These are phyloP conservation scores for Cladobotryum mycophilum DNA, from an alignment of 2,329 filamentous ascomycete genomes.

Conservation along the genomic window DNA sequence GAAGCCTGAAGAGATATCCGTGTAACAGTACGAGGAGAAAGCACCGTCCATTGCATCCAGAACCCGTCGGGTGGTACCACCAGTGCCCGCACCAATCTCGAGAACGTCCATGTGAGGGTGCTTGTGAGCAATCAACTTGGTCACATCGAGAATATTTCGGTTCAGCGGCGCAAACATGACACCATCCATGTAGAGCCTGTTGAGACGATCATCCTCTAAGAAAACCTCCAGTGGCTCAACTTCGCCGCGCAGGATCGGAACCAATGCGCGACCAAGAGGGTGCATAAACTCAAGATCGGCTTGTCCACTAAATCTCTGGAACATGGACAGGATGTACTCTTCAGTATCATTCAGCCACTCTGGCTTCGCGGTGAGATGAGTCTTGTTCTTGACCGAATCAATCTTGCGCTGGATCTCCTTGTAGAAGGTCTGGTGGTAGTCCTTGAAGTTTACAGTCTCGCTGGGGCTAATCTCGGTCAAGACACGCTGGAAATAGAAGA, in stretches of 20 bases:
- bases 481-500: not conserved
- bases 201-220: conserved; percentile 27
- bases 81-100: conserved; percentile 34
- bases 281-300: not conserved
- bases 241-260: conserved; percentile 25
- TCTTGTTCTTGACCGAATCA: not conserved
- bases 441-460: not conserved
- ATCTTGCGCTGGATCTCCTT: conserved; percentile 8
- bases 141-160: not conserved
- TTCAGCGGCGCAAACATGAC: conserved; percentile 1
- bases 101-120: conserved; percentile 26
- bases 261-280: conserved; percentile 19
- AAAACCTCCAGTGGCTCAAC: conserved; percentile 31
- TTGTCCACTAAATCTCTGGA: too few species aligned
- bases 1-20: conserved; percentile 29
- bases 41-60: not conserved
- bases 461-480: not conserved
- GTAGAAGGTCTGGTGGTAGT: not conserved
- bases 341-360: not conserved
- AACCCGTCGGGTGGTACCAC: conserved; percentile 18
- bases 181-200: conserved; percentile 11
- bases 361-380: not conserved
- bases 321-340: not conserved
- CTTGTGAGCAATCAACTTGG: not conserved
- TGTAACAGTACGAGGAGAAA: conserved; percentile 13